Percentiles rank a stretch among this genome's conserved stretches.
phyloP scores from a whole-genome alignment of 306 rosid species.

The Pueraria montana region DNA sequence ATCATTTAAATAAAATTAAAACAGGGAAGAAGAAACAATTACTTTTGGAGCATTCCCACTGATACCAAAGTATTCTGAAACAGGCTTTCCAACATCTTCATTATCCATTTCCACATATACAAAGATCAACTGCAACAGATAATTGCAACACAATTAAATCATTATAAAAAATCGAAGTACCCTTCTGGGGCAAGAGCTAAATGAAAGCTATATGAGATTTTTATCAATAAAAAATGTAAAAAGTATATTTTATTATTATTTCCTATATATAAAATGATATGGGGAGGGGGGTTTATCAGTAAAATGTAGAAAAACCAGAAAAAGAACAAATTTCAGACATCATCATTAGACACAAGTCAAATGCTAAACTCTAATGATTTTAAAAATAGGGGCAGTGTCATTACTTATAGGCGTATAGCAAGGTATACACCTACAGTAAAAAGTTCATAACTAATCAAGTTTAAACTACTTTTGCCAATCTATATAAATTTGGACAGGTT shows the following conservation, averaged over 20 bases:
- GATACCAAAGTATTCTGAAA: constrained; percentile 92
- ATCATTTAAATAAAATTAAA: constrained; percentile 12
- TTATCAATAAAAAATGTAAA: too few relatives aligned
- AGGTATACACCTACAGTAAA: background rate
- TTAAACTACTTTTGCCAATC: background rate
- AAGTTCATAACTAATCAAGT: constrained; percentile 2
- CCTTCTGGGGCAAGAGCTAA: background rate
- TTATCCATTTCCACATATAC: constrained; percentile 84
- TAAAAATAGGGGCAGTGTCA: background rate
- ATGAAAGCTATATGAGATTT: too few relatives aligned
- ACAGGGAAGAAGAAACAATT: constrained; percentile 47
- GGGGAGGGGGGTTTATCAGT: background rate
- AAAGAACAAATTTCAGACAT: constrained; percentile 25
- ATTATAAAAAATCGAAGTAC: background rate
- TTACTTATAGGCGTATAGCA: background rate
- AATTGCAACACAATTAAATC: constrained; percentile 16
- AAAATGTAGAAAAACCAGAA: constrained; percentile 30
- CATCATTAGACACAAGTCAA: constrained; percentile 3
- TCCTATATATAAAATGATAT: too few relatives aligned
- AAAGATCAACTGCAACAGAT: constrained; percentile 82
- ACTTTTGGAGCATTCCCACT: constrained; percentile 81
- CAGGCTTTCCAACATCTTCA: constrained; percentile 94
- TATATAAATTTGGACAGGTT: background rate
- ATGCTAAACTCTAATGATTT: background rate
- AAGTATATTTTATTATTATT: too few relatives aligned